Conservation (phyloP, 2,329 filamentous ascomycete genomes). For the Dactylella cylindrospora region DNA sequence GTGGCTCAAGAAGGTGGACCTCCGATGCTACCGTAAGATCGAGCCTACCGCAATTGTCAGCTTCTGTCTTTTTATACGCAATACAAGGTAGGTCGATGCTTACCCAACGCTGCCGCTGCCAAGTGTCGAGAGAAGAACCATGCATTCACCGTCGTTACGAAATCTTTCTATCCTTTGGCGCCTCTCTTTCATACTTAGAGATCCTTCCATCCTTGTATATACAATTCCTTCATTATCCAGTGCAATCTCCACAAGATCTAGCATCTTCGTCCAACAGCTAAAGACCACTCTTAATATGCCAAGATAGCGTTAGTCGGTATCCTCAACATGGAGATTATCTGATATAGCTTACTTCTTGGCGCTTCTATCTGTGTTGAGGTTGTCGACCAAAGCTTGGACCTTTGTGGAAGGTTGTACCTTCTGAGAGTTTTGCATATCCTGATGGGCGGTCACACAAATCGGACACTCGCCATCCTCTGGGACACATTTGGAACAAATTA, state of each 20-base stretch:
- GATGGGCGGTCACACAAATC: background rate
- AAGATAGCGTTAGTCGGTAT: background rate
- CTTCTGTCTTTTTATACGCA: too few species aligned
- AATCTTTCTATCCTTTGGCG: slow-evolving; percentile 46
- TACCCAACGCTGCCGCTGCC: slow-evolving; percentile 51
- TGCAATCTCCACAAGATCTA: slow-evolving; percentile 48
- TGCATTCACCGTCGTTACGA: slow-evolving; percentile 33
- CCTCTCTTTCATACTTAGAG: slow-evolving; percentile 37
- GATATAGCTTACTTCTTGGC: slow-evolving; percentile 46
- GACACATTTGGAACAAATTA: slow-evolving; percentile 3
- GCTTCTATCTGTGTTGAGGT: slow-evolving; percentile 44
- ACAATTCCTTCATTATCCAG: slow-evolving; percentile 45
- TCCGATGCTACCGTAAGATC: slow-evolving; percentile 49
- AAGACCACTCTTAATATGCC: slow-evolving; percentile 52
- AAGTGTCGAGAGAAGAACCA: slow-evolving; percentile 49
- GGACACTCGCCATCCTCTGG: slow-evolving; percentile 9
- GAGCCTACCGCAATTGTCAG: too few species aligned
- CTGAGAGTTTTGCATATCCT: background rate
- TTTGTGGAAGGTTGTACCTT: slow-evolving; percentile 41
- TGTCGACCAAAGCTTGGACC: slow-evolving; percentile 45
- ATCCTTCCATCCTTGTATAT: slow-evolving; percentile 48
- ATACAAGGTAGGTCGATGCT: too few species aligned
- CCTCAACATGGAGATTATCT: background rate
- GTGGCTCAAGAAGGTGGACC: slow-evolving; percentile 50
- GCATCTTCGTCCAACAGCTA: slow-evolving; percentile 51